Evolutionary conservation across 192 early-diverging fungal genomes (phyloP).

Genomic region (Backusella circina): DNA sequence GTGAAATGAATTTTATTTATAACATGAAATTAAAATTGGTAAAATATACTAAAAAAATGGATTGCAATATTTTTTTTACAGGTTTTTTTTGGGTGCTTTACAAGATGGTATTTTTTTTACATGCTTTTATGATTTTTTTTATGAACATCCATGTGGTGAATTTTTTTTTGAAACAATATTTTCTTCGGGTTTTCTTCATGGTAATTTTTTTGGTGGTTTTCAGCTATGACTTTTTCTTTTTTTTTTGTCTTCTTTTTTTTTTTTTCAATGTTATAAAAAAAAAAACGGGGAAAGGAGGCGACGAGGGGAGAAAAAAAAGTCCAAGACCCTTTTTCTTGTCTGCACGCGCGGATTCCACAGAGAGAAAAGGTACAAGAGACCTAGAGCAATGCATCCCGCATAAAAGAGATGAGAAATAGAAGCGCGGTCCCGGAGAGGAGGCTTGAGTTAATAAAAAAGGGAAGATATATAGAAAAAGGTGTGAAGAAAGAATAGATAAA

Average conservation of each 20-base stretch:
- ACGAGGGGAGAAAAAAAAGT: neutral
- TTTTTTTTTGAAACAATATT: neutral
- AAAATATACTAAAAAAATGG: conserved; percentile 2
- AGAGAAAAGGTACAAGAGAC: neutral
- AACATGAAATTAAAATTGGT: neutral
- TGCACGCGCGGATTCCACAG: neutral
- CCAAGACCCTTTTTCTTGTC: neutral
- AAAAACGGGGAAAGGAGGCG: neutral
- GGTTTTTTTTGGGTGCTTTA: too few relatives aligned
- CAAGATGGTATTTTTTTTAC: too few relatives aligned
- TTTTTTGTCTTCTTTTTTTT: neutral
- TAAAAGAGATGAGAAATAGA: neutral
- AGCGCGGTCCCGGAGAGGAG: neutral
- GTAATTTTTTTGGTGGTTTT: too few relatives aligned
- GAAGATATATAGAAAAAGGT: neutral
- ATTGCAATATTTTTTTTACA: neutral
- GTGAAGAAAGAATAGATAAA: neutral
- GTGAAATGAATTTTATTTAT: neutral
- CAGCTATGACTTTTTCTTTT: neutral
- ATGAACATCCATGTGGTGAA: neutral
- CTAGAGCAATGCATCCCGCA: neutral
- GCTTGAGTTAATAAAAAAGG: neutral
- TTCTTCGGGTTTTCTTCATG: neutral
- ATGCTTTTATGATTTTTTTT: too few relatives aligned
- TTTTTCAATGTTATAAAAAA: neutral